Percentiles rank a stretch among this genome's conserved stretches.
phyloP scores from a whole-genome alignment of 1,139 yeast species.

The Candida sanyaensis region DNA sequence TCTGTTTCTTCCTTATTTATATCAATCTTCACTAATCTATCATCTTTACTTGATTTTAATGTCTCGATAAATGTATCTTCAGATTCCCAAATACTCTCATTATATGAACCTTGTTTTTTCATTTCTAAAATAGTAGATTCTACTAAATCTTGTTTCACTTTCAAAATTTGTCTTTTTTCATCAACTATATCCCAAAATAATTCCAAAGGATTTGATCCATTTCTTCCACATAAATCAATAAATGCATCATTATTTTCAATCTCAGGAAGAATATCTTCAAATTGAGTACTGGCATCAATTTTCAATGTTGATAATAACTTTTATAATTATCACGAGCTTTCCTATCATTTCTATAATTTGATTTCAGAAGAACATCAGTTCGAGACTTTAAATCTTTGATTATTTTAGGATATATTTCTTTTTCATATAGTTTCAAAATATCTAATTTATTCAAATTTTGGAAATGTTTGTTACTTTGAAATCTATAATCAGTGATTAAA shows the following conservation, averaged over 20 bases:
- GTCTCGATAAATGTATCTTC: constrained; percentile 22
- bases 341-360: constrained; percentile 59
- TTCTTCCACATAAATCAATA: constrained; percentile 65
- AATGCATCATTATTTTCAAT: constrained; percentile 65
- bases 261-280: constrained; percentile 55
- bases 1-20: constrained; percentile 17
- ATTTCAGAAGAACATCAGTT: constrained; percentile 34
- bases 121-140: constrained; percentile 50
- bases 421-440: constrained; percentile 54
- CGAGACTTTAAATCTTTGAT: constrained; percentile 33
- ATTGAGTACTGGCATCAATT: constrained; percentile 58
- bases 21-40: constrained; percentile 26
- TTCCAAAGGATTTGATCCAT: constrained; percentile 81
- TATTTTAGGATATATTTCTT: constrained; percentile 45
- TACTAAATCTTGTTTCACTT: constrained; percentile 61
- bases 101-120: constrained; percentile 15
- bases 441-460: constrained; percentile 56
- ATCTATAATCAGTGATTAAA: constrained; percentile 50
- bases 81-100: constrained; percentile 16
- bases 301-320: constrained; percentile 38
- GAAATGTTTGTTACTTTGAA: constrained; percentile 62
- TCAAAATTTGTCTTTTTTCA: constrained; percentile 56
- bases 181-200: constrained; percentile 77
- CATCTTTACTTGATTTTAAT: constrained; percentile 24
- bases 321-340: constrained; percentile 64